Evolutionary conservation across 2,329 filamentous ascomycete genomes (phyloP).

Genomic region (Epichloe coenophiala): DNA sequence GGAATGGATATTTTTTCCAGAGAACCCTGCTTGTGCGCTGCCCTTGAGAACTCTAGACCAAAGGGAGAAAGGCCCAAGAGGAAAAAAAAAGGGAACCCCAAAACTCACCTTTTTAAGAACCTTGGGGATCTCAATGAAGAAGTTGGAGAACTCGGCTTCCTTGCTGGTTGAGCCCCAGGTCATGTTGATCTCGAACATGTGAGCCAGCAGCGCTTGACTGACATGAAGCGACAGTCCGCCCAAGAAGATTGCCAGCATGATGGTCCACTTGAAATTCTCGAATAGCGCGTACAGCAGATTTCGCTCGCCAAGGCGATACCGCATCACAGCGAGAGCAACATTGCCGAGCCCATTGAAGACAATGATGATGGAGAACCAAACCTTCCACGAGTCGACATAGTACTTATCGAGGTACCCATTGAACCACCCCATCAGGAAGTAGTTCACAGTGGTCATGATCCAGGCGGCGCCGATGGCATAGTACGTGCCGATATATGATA

Average conservation of each 20-base stretch:
- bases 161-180: slow-evolving; percentile 76
- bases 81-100: slow-evolving; percentile 9
- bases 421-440: slow-evolving; percentile 64
- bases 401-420: slow-evolving; percentile 69
- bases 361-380: slow-evolving; percentile 69
- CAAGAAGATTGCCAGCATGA: slow-evolving; percentile 66
- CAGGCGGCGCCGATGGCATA: slow-evolving; percentile 67
- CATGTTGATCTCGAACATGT: slow-evolving; percentile 82
- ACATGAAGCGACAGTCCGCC: slow-evolving; percentile 72
- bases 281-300: slow-evolving; percentile 41
- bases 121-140: slow-evolving; percentile 72
- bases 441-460: slow-evolving; percentile 60
- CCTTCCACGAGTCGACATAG: slow-evolving; percentile 66
- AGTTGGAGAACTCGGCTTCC: slow-evolving; percentile 68
- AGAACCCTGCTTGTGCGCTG: no score
- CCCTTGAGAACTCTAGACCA: no score
- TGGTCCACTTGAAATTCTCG: slow-evolving; percentile 61
- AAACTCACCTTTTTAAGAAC: slow-evolving; percentile 63
- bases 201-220: slow-evolving; percentile 62
- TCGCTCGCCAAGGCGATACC: slow-evolving; percentile 56
- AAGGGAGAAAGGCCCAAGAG: no score
- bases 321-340: slow-evolving; percentile 55
- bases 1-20: background rate
- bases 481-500: slow-evolving; percentile 69
- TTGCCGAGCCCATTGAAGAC: slow-evolving; percentile 68